A percentile compares a stretch with the other conserved stretches of the same genome.
phyloP scores from a whole-genome alignment of 2,329 filamentous ascomycete genomes.

The Macroventuria anomochaeta region DNA sequence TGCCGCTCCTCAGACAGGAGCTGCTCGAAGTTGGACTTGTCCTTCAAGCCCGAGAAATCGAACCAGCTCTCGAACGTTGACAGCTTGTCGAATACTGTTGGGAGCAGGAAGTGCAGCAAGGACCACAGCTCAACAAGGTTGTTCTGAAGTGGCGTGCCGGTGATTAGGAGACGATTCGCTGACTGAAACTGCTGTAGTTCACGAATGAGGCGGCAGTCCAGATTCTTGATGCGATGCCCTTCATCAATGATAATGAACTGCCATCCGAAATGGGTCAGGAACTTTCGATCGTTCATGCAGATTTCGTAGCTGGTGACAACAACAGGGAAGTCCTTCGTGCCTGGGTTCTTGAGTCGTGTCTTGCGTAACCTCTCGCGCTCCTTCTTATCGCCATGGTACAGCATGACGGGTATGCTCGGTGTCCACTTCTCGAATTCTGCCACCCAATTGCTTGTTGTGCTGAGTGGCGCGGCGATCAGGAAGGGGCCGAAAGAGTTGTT shows the following conservation, averaged over 20 bases:
- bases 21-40: slow-evolving; percentile 78
- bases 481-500: slow-evolving; percentile 89
- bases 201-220: slow-evolving; percentile 89
- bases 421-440: slow-evolving; percentile 93
- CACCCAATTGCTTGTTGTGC: slow-evolving; percentile 94
- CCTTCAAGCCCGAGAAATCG: slow-evolving; percentile 89
- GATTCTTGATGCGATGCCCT: slow-evolving; percentile 96
- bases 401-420: slow-evolving; percentile 82
- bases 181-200: slow-evolving; percentile 89
- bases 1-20: slow-evolving; percentile 81
- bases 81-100: slow-evolving; percentile 90
- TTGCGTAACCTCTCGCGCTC: slow-evolving; percentile 78
- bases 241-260: slow-evolving; percentile 99
- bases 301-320: slow-evolving; percentile 97
- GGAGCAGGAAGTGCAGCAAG: slow-evolving; percentile 88
- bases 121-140: slow-evolving; percentile 96
- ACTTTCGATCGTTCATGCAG: slow-evolving; percentile 85
- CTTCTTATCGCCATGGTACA: slow-evolving; percentile 86
- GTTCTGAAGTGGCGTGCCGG: slow-evolving; percentile 93
- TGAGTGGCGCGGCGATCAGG: slow-evolving; percentile 86
- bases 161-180: slow-evolving; percentile 89
- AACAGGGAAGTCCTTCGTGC: slow-evolving; percentile 78
- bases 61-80: slow-evolving; percentile 97
- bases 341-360: slow-evolving; percentile 73
- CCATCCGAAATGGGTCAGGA: slow-evolving; percentile 85